Conservation (phyloP, 2,329 filamentous ascomycete species). For the Nigrospora oryzae region DNA sequence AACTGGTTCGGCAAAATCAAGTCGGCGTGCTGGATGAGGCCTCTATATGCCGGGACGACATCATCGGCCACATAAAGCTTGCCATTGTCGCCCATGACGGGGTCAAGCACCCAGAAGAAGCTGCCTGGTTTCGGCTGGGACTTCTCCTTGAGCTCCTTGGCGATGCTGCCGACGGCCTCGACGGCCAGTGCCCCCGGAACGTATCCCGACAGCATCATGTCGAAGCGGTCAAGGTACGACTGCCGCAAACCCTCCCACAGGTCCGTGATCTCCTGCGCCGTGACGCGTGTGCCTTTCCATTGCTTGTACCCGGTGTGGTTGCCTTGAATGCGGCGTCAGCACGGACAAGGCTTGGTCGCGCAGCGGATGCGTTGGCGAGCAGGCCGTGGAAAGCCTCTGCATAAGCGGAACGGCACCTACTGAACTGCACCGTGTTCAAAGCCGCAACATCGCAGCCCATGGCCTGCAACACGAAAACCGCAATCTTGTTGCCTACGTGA, state of each 20-base stretch:
- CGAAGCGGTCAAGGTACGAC: conserved; percentile 79
- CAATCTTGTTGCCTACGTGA: conserved; percentile 97
- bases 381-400: neutral
- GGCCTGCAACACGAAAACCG: conserved; percentile 87
- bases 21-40: conserved; percentile 71
- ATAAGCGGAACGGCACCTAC: conserved; percentile 40
- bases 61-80: conserved; percentile 85
- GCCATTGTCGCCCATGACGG: conserved; percentile 97
- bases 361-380: neutral
- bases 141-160: conserved; percentile 65
- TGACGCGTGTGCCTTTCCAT: conserved; percentile 75
- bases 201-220: conserved; percentile 92
- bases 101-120: conserved; percentile 97
- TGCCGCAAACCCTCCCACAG: conserved; percentile 79
- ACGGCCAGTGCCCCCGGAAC: conserved; percentile 82
- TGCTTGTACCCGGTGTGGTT: conserved; percentile 93
- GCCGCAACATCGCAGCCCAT: conserved; percentile 90
- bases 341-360: neutral
- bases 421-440: conserved; percentile 96
- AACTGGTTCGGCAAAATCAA: conserved; percentile 95
- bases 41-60: conserved; percentile 84
- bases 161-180: conserved; percentile 76
- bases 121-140: conserved; percentile 52
- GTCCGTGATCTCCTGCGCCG: conserved; percentile 73
- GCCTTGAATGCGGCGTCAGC: conserved; percentile 40